These are phyloP conservation scores for Purshia tridentata DNA, from an alignment of 306 rosid genomes.

Conservation along the genomic window DNA sequence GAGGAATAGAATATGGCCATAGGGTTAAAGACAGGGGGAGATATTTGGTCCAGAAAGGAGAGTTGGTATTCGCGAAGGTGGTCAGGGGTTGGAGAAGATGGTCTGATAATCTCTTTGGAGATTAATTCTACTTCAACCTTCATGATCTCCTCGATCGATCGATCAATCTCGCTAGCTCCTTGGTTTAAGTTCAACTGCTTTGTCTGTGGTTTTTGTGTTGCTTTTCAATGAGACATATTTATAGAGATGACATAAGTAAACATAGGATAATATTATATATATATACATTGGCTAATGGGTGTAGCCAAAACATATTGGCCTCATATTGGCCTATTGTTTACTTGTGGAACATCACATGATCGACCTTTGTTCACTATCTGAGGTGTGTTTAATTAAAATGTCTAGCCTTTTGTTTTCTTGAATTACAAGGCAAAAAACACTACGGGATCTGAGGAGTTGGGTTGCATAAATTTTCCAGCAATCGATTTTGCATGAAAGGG, in stretches of 20 bases:
- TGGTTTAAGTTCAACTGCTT: too few species aligned
- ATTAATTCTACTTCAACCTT: constrained; percentile 19
- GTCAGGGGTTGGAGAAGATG: constrained; percentile 35
- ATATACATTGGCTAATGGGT: not conserved
- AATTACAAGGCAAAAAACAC: not conserved
- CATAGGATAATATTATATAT: too few species aligned
- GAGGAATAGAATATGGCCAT: constrained; percentile 31
- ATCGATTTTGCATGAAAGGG: not conserved
- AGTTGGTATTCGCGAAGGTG: constrained; percentile 42
- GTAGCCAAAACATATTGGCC: not conserved
- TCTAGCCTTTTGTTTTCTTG: not conserved
- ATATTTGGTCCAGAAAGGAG: constrained; percentile 52
- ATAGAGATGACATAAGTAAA: not conserved
- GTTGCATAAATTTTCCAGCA: not conserved
- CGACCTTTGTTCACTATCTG: not conserved
- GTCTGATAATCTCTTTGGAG: constrained; percentile 26
- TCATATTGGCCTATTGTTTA: not conserved
- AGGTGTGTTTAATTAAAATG: not conserved
- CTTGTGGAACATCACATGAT: not conserved
- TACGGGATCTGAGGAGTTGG: not conserved
- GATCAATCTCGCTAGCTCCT: too few species aligned
- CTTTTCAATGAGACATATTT: constrained; percentile 13
- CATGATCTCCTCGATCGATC: constrained; percentile 2
- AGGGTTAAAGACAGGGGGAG: constrained; percentile 40
- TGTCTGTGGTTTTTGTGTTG: not conserved